A percentile compares a stretch with the other conserved stretches of the same genome.
Evolutionary conservation across 352 stramenopile species (phyloP).

Genomic region (Globisporangium mamillatum): DNA sequence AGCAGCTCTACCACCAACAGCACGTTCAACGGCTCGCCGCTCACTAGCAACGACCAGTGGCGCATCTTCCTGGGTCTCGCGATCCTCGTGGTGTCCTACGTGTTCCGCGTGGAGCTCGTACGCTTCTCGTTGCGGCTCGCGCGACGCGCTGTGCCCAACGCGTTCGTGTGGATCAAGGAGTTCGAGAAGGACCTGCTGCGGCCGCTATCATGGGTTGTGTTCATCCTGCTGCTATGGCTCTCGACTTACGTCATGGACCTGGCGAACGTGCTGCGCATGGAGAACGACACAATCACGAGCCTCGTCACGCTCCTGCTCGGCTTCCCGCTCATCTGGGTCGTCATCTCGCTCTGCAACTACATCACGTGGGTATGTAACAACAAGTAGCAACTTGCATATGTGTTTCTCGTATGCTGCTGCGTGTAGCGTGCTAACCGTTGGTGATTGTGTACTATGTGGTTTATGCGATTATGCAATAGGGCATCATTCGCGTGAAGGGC

Average conservation of each 20-base stretch:
- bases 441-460: not conserved
- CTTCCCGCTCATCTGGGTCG: slow-evolving; percentile 74
- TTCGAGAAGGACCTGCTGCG: slow-evolving; percentile 81
- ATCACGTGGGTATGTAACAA: slow-evolving; percentile 53
- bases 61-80: slow-evolving; percentile 69
- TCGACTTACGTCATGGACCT: slow-evolving; percentile 67
- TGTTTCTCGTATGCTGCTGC: not conserved
- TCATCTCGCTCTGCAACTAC: slow-evolving; percentile 83
- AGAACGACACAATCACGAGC: slow-evolving; percentile 39
- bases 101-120: slow-evolving; percentile 77
- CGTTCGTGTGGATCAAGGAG: slow-evolving; percentile 76
- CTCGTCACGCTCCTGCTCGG: slow-evolving; percentile 65
- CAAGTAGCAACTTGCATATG: not conserved
- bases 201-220: slow-evolving; percentile 80
- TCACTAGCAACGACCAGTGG: slow-evolving; percentile 62
- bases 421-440: not conserved
- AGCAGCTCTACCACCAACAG: slow-evolving; percentile 3
- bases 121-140: slow-evolving; percentile 68
- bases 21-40: not conserved
- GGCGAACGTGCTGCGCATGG: slow-evolving; percentile 35
- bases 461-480: slow-evolving; percentile 23
- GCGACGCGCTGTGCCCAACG: slow-evolving; percentile 51
- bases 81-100: slow-evolving; percentile 60
- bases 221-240: slow-evolving; percentile 74
- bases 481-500: slow-evolving; percentile 78